These are phyloP conservation scores for Phytophthora pistaciae DNA, from an alignment of 352 stramenopile species.

Conservation along the genomic window DNA sequence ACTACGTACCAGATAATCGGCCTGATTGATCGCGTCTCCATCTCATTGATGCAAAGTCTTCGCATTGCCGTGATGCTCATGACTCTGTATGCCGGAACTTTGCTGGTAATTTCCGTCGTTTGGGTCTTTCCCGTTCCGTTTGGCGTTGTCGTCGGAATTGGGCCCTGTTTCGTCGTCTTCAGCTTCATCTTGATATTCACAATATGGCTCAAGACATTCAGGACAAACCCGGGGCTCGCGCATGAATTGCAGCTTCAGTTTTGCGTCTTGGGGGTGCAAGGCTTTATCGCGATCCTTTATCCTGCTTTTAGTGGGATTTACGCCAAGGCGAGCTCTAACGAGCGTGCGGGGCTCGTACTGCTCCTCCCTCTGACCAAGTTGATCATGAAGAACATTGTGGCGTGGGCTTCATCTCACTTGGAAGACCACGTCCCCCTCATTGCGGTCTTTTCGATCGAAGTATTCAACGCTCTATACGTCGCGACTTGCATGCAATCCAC, in stretches of 20 bases:
- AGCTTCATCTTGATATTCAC: constrained; percentile 6
- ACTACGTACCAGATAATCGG: constrained; percentile 16
- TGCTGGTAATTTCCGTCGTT: constrained; percentile 18
- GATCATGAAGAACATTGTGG: constrained; percentile 36
- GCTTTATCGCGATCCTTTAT: constrained; percentile 21
- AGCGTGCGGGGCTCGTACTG: constrained; percentile 18
- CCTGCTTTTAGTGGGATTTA: constrained; percentile 27
- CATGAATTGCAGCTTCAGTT: constrained; percentile 19
- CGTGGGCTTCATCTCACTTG: constrained; percentile 18
- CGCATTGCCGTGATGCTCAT: constrained; percentile 3
- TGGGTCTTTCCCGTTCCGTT: constrained; percentile 56
- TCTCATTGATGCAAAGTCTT: constrained; percentile 16
- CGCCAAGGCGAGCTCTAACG: neutral
- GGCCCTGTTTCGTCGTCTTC: constrained; percentile 19
- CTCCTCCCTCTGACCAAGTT: constrained; percentile 29
- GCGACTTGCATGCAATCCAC: constrained; percentile 36
- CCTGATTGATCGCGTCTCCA: constrained; percentile 6
- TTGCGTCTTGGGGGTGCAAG: constrained; percentile 19
- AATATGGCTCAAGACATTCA: constrained; percentile 21
- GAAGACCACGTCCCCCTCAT: constrained; percentile 39
- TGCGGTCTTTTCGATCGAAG: constrained; percentile 43
- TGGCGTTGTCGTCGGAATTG: constrained; percentile 26
- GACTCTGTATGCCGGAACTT: constrained; percentile 16
- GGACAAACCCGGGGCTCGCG: neutral
- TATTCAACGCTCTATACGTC: constrained; percentile 44